phyloP scores from a whole-genome alignment of 305 asterid species.

The Rubia tinctorum region DNA sequence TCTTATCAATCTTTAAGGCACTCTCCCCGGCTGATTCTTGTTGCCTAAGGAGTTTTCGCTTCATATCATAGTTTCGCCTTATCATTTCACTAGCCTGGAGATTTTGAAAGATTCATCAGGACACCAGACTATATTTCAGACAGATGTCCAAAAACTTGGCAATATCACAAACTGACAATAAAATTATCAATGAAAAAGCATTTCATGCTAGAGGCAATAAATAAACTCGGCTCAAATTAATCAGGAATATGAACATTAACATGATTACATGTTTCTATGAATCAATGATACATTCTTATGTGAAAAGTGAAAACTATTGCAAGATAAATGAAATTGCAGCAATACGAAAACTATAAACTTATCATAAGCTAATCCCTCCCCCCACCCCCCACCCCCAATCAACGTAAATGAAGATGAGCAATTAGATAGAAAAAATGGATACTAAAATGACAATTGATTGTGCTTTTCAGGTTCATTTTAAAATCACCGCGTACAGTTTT shows the following conservation, averaged over 20 bases:
- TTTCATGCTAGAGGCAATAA: too few relatives aligned
- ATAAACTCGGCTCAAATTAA: not conserved
- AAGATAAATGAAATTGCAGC: not conserved
- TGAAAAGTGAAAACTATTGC: not conserved
- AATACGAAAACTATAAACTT: not conserved
- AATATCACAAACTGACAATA: not conserved
- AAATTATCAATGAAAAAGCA: not conserved
- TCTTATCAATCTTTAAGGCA: constrained; percentile 52
- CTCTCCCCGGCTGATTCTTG: constrained; percentile 67
- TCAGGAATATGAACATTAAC: not conserved
- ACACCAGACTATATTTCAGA: not conserved
- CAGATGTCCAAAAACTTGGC: not conserved
- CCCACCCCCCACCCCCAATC: not conserved
- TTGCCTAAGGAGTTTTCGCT: constrained; percentile 79
- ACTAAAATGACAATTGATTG: not conserved
- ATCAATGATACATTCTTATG: not conserved
- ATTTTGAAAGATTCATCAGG: constrained; percentile 18
- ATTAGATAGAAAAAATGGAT: not conserved
- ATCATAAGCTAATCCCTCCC: too few relatives aligned
- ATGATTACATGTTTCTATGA: not conserved
- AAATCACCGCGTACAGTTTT: not conserved
- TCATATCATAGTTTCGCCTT: constrained; percentile 61
- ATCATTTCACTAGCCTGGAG: constrained; percentile 79
- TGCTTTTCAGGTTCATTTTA: not conserved
- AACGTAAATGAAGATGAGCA: not conserved